These are phyloP conservation scores for Boletus bicolor DNA, from an alignment of 768 basidiomycete species.

Conservation along the genomic window DNA sequence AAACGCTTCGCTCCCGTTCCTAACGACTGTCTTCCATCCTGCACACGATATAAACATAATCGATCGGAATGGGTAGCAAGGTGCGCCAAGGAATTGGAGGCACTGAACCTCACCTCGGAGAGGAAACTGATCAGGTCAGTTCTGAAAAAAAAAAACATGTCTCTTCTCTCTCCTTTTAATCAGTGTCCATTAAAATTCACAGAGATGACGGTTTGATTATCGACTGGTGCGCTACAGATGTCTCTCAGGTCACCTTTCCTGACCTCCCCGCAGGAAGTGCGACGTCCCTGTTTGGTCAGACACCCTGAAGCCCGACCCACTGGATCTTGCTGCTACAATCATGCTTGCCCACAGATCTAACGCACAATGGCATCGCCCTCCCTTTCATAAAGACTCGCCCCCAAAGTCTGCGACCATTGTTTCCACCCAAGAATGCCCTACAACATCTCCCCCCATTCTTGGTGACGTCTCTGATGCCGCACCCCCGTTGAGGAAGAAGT, in stretches of 20 bases:
- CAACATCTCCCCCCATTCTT: not conserved
- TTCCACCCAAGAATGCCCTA: not conserved
- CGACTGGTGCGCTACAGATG: constrained; percentile 24
- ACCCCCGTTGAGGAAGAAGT: constrained; percentile 6
- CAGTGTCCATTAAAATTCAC: not conserved
- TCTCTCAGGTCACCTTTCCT: not conserved
- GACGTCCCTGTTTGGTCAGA: constrained; percentile 32
- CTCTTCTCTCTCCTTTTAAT: not conserved
- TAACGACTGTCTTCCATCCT: constrained; percentile 20
- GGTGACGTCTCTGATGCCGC: not conserved
- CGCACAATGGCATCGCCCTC: constrained; percentile 10
- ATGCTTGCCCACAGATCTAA: constrained; percentile 26
- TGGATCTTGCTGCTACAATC: constrained; percentile 30
- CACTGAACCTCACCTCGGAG: constrained; percentile 19
- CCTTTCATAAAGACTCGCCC: not conserved
- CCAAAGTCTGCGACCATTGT: not conserved
- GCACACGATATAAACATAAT: constrained; percentile 18
- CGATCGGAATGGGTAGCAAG: constrained; percentile 21
- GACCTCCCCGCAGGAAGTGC: constrained; percentile 25
- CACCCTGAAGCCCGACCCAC: constrained; percentile 24
- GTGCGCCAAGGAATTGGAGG: constrained; percentile 20
- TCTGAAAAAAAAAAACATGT: not conserved
- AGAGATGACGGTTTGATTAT: constrained; percentile 32
- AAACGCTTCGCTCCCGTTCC: constrained; percentile 31
- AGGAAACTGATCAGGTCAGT: constrained; percentile 30